Evolutionary conservation across 768 basidiomycete species (phyloP).

Genomic region (Tylopilus plumbeoviolaceoides): DNA sequence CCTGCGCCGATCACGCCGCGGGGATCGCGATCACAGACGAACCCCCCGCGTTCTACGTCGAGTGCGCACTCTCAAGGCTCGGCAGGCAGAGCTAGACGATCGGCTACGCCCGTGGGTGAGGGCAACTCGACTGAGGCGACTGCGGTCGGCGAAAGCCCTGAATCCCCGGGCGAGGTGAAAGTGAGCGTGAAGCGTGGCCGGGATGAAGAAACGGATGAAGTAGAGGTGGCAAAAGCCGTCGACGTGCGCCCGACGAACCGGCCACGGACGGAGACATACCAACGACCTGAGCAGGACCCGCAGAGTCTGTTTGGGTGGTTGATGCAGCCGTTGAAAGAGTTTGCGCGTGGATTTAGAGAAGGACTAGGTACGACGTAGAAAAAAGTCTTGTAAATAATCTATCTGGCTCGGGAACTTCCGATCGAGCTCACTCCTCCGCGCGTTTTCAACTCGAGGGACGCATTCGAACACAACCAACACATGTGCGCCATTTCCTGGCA

Average conservation of each 20-base stretch:
- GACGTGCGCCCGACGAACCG: conserved; percentile 48
- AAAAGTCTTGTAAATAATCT: background rate
- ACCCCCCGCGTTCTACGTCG: conserved; percentile 19
- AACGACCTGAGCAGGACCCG: conserved; percentile 40
- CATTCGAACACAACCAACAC: background rate
- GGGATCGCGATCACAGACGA: conserved; percentile 7
- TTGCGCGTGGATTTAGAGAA: conserved; percentile 66
- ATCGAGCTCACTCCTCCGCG: conserved; percentile 7
- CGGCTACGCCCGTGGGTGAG: conserved; percentile 7
- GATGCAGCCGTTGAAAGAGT: conserved; percentile 57
- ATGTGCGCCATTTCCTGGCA: conserved; percentile 22
- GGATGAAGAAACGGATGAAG: conserved; percentile 38
- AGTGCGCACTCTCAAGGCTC: conserved; percentile 15
- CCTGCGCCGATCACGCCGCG: conserved; percentile 22
- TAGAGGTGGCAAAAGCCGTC: conserved; percentile 28
- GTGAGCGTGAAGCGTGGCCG: conserved; percentile 46
- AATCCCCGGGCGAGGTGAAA: conserved; percentile 9
- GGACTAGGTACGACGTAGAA: conserved; percentile 37
- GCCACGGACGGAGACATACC: conserved; percentile 46
- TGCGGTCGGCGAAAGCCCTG: conserved; percentile 26
- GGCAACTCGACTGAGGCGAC: conserved; percentile 38
- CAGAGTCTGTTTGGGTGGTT: conserved; percentile 57
- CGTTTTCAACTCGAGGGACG: background rate
- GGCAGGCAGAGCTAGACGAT: conserved; percentile 9
- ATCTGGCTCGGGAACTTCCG: conserved; percentile 29